These are phyloP conservation scores for Jacaranda mimosifolia DNA, from an alignment of 257 asterid genomes.

Conservation along the genomic window DNA sequence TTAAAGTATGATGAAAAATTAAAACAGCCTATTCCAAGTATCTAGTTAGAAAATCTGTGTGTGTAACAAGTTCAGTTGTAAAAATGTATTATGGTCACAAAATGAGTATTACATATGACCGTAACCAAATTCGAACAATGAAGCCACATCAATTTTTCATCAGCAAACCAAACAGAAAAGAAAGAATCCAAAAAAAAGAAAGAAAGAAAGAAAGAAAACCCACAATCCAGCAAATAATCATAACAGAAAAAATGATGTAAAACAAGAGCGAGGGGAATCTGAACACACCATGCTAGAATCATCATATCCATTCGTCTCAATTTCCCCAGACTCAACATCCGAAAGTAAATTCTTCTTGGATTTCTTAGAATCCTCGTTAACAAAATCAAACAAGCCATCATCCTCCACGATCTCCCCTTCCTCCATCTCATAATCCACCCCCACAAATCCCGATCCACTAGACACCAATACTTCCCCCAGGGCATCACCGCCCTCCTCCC, in stretches of 20 bases:
- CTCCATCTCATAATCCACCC: slow-evolving; percentile 90
- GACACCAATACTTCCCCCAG: slow-evolving; percentile 43
- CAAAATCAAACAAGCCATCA: slow-evolving; percentile 42
- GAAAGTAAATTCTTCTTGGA: slow-evolving; percentile 47
- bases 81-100: neutral
- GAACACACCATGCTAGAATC: slow-evolving; percentile 75
- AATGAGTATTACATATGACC: neutral
- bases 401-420: slow-evolving; percentile 98
- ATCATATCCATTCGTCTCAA: slow-evolving; percentile 38
- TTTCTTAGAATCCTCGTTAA: slow-evolving; percentile 39
- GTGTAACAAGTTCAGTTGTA: slow-evolving; percentile 4
- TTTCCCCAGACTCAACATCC: slow-evolving; percentile 60
- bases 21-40: slow-evolving; percentile 2
- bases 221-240: slow-evolving; percentile 17
- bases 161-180: neutral
- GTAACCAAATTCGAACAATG: neutral
- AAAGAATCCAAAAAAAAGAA: neutral
- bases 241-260: slow-evolving; percentile 1
- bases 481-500: slow-evolving; percentile 39
- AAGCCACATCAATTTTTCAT: neutral
- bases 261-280: slow-evolving; percentile 45
- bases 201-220: neutral
- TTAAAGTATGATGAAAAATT: no score
- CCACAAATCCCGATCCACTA: slow-evolving; percentile 45
- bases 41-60: neutral